Base-by-base conservation (phyloP, 23 red algal species). In the Chondrus crispus region DNA sequence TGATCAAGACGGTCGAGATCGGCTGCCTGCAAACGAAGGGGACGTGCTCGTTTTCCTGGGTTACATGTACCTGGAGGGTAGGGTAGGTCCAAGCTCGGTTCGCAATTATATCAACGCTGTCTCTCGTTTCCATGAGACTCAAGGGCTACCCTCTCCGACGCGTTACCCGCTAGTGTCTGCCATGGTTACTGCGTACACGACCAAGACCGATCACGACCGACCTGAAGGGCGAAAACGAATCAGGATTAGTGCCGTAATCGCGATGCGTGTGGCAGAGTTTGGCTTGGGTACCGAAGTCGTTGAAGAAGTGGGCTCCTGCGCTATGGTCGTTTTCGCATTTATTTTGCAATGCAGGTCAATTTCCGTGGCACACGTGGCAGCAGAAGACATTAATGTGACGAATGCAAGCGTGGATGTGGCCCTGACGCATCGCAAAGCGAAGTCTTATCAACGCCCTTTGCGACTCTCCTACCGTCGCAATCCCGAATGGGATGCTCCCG, bases 21-120 rank as follows among this genome's bases (percentile, higher is more conserved):
- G 0, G 1, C 2, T 87, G 32, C 43, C 62, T 8, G 60, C 83
- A 3, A 70, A 42, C 4, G 83, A 87, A 47, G 62, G 66, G 38
- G 83, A 74, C 1, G 60, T 87, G 55, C 28, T 68, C 11, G 83
- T 43, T 14, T 74, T 28, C 48, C 38, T 87, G 18, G 62, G 83
- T 2, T 87, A 50, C 32, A 33, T 74, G 0, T 68, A 57, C 9
- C 22, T 46, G 13, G 58, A 87, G 49, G 63, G 83, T 28, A 46
- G 33, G 51, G 58, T 57, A 26, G 7, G 40, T 10, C 83, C 41
- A 22, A 68, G 28, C 36, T 71, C 62, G 10, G 28, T 69, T 18
- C 83, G 48, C 9, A 28, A 87, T 11, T 87, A 87, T 41, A 0
- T 87, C 4, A 51, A 57, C 3, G 1, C 83, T 9, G 60, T 87